Evolutionary conservation across 1,284 basidiomycete species (phyloP), one percentile per base, ranked within the genome.

Genomic region (Trametes versicolor): DNA sequence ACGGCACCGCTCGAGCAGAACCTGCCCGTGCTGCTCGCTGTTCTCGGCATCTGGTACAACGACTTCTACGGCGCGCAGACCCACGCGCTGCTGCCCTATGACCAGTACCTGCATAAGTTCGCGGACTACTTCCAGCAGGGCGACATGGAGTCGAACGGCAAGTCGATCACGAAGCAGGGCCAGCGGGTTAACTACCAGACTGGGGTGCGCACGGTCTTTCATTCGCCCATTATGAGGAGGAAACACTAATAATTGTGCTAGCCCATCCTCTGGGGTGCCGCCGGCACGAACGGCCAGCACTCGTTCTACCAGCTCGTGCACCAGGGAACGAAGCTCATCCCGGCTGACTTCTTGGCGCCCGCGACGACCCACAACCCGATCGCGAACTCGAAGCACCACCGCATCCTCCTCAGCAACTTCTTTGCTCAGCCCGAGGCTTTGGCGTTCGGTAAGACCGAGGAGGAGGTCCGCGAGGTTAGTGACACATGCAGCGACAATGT

Each of bases 81-180:
- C 1, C 95, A 98, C 74, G 95, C 93, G 8, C 87, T 99, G 53
- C 85, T 99, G 37, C 97, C 97, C 4, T 99, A 99, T 77, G 98
- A 99, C 80, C 97, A 99, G 79, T 99, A 99, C 82, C 83, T 99
- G 73, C 94, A 98, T 87, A 98, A 98, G 81, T 99, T 99, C 76
- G 97, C 97, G 62, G 97, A 99, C 81, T 99, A 99, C 86, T 99
- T 99, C 94, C 97, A 99, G 81, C 97, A 99, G 83, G 97, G 97
- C 52, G 97, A 99, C 81, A 99, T 99, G 97, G 97, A 99, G 82
- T 98, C 96, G 25, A 99, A 99, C 80, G 97, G 97, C 67, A 99
- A 99, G 85, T 94, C 89, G 66, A 87, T 98, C 70, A 98, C 97
- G 73, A 99, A 99, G 83, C 85, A 89, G 71, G 97, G 97, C 23